These are phyloP conservation scores for Xylaria polymorpha DNA, from an alignment of 2,329 filamentous ascomycete genomes.

Conservation along the genomic window DNA sequence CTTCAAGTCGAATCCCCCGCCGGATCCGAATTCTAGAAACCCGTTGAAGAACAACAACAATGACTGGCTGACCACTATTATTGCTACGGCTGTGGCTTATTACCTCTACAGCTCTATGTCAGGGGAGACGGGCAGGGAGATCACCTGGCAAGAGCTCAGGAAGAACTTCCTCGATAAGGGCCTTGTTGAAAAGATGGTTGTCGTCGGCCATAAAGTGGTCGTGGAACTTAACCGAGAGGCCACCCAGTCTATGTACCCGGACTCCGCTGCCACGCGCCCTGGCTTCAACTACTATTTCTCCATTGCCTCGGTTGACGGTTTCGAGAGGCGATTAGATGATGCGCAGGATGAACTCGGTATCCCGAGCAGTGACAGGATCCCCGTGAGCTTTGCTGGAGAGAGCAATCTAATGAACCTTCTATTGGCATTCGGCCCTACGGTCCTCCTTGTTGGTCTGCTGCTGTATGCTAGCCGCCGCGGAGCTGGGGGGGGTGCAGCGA, in stretches of 20 bases:
- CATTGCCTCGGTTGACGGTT: slow-evolving; percentile 93
- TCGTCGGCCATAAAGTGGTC: slow-evolving; percentile 80
- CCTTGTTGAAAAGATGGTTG: slow-evolving; percentile 90
- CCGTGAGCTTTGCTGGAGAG: slow-evolving; percentile 86
- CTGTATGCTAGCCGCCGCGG: slow-evolving; percentile 81
- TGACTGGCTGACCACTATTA: slow-evolving; percentile 62
- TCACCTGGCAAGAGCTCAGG: slow-evolving; percentile 97
- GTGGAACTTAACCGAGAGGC: slow-evolving; percentile 84
- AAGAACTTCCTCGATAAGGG: slow-evolving; percentile 96
- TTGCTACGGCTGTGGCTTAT: slow-evolving; percentile 59
- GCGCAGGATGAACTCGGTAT: slow-evolving; percentile 90
- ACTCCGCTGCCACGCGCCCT: slow-evolving; percentile 74
- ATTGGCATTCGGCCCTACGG: slow-evolving; percentile 83
- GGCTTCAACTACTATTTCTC: slow-evolving; percentile 92
- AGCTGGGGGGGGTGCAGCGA: slow-evolving; percentile 72
- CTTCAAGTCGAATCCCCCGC: slow-evolving; percentile 41
- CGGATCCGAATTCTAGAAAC: slow-evolving; percentile 32
- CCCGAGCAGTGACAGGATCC: slow-evolving; percentile 87
- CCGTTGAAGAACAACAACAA: slow-evolving; percentile 42
- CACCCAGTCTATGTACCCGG: slow-evolving; percentile 77
- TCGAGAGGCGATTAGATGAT: slow-evolving; percentile 87
- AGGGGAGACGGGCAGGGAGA: slow-evolving; percentile 71
- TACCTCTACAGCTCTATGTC: slow-evolving; percentile 59
- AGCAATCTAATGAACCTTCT: slow-evolving; percentile 79
- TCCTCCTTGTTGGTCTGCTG: slow-evolving; percentile 85